Base-by-base conservation (phyloP, 805 yeast species). In the Grigorovia yakushimaensis region DNA sequence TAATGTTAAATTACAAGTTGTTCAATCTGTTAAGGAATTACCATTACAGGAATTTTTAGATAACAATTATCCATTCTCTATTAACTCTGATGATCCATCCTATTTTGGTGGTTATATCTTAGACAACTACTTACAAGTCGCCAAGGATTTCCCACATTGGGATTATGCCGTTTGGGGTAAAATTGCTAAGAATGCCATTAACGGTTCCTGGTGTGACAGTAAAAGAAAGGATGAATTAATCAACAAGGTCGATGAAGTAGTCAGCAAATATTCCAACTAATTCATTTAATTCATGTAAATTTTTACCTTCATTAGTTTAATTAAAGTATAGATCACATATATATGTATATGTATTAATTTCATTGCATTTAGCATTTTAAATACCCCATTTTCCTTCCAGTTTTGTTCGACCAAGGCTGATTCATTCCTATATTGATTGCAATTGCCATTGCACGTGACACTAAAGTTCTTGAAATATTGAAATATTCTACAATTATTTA, bases 31-130 rank as follows among this genome's bases (percentile, higher is more conserved):
- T 35, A 60, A 72, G 1, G 81, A 86, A 57, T 67, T 85, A 51
- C 95, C 95, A 42, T 71, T 85, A 51, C 69, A 71, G 44, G 65
- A 70, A 54, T 77, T 82, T 54, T 63, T 86, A 44, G 84, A 81
- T 8, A 69, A 71, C 27, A 72, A 75, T 51, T 82, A 84, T 20
- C 82, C 87, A 23, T 82, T 86, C 63, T 80, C 88, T 40, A 71
- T 85, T 61, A 86, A 86, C 64, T 79, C 85, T 3, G 88, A 82
- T 60, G 88, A 82, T 60, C 88, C 88, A 38, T 85, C 93, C 3
- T 85, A 85, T 62, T 85, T 85, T 60, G 91, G 91, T 43, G 91
- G 88, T n/a, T 84, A 84, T 65, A 78, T 84, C 53, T 67, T 85
- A 53, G 91, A 85, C 59, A 85, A 84, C 65, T 85, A 84, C 63